A percentile compares a stretch with the other conserved stretches of the same genome.
Conservation (phyloP, 331 rosid species). For the Erythrophleum ivorense region DNA sequence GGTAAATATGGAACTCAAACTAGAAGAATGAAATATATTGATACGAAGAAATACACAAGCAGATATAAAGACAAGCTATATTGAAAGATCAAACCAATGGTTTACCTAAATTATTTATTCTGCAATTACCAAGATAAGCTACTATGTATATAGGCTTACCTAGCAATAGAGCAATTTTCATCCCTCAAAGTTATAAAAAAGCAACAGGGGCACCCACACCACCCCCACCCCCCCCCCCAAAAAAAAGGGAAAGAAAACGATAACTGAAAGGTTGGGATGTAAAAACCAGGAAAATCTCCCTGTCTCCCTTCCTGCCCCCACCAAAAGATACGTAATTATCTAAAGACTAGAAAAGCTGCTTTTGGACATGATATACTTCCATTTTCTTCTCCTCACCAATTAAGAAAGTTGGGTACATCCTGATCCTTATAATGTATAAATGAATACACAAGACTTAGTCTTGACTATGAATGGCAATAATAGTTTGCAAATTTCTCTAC, state of each 20-base stretch:
- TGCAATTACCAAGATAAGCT: not conserved
- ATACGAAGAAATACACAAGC: not conserved
- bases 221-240: no score
- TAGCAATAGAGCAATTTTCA: not conserved
- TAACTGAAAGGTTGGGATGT: not conserved
- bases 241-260: no score
- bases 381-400: not conserved
- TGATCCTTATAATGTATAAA: not conserved
- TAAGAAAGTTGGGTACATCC: not conserved
- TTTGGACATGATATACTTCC: not conserved
- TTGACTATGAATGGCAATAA: not conserved
- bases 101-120: not conserved
- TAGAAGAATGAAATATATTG: not conserved
- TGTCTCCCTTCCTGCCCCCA: not conserved
- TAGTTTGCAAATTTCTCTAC: slow-evolving; percentile 1
- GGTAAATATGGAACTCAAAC: not conserved
- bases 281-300: not conserved
- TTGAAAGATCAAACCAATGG: not conserved
- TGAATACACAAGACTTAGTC: not conserved
- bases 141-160: not conserved
- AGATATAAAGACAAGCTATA: not conserved
- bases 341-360: not conserved
- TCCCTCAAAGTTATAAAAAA: not conserved
- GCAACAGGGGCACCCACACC: not conserved
- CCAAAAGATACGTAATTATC: not conserved